Conservation (phyloP, 257 asterid species). For the Osmanthus fragrans region DNA sequence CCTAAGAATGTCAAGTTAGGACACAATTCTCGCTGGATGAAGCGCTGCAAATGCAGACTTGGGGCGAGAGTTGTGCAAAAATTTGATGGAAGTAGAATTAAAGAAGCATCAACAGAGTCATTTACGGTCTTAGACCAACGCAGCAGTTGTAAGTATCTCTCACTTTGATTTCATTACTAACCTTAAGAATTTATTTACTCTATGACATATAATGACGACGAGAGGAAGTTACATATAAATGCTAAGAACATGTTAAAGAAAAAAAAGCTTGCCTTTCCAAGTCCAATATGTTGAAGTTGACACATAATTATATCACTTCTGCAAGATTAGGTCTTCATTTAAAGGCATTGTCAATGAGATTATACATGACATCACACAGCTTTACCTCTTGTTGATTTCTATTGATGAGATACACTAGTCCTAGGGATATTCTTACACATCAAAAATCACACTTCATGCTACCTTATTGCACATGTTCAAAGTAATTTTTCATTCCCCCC, state of each 20-base stretch:
- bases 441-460: no score
- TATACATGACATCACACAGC: no score
- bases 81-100: constrained; percentile 26
- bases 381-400: no score
- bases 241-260: not conserved
- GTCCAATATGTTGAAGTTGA: not conserved
- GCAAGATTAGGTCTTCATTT: no score
- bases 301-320: no score
- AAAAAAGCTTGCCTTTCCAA: not conserved
- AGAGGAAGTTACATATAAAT: no score
- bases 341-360: no score
- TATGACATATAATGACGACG: no score
- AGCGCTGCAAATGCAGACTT: constrained; percentile 36
- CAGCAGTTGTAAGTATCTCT: constrained; percentile 32
- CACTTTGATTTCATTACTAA: not conserved
- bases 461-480: not conserved
- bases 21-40: constrained; percentile 34
- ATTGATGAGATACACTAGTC: no score
- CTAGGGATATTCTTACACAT: no score
- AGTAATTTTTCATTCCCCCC: no score
- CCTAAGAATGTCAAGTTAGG: constrained; percentile 33
- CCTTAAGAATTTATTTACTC: not conserved
- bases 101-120: constrained; percentile 44
- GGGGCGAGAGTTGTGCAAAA: constrained; percentile 45
- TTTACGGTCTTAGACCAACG: constrained; percentile 48